Conservation (phyloP, 192 early-diverging fungal species). For the Backusella tarrabulga region DNA sequence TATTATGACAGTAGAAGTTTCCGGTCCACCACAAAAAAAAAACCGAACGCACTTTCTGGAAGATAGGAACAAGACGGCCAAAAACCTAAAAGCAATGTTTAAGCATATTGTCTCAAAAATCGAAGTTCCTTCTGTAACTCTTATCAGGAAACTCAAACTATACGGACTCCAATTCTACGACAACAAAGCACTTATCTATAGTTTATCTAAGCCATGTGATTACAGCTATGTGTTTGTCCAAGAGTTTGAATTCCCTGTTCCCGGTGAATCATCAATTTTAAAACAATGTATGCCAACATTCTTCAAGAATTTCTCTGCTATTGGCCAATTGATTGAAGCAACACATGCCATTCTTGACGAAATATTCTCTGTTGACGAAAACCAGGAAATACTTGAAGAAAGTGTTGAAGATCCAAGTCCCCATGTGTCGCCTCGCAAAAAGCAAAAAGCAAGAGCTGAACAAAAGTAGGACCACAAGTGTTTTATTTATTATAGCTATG, state of each 20-base stretch:
- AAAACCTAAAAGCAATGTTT: constrained; percentile 6
- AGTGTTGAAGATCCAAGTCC: no score
- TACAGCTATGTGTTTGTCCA: background rate
- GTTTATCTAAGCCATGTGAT: no score
- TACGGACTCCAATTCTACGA: background rate
- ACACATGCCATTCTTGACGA: no score
- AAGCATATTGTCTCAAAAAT: background rate
- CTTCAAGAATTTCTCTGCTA: background rate
- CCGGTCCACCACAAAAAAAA: background rate
- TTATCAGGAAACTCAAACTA: background rate
- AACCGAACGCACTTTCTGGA: background rate
- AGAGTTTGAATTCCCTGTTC: background rate
- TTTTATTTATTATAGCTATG: no score
- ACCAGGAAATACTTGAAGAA: no score
- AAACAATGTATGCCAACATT: background rate
- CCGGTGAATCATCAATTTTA: no score
- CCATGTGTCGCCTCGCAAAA: no score
- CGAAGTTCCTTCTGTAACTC: background rate
- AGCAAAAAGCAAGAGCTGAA: no score
- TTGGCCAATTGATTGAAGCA: no score
- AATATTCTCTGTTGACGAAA: no score
- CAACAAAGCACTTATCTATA: no score
- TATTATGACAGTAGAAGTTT: background rate
- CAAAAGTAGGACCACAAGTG: no score
- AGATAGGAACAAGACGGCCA: background rate